Base-by-base conservation (phyloP, 2,329 filamentous ascomycete genomes). In the Claviceps purpurea region DNA sequence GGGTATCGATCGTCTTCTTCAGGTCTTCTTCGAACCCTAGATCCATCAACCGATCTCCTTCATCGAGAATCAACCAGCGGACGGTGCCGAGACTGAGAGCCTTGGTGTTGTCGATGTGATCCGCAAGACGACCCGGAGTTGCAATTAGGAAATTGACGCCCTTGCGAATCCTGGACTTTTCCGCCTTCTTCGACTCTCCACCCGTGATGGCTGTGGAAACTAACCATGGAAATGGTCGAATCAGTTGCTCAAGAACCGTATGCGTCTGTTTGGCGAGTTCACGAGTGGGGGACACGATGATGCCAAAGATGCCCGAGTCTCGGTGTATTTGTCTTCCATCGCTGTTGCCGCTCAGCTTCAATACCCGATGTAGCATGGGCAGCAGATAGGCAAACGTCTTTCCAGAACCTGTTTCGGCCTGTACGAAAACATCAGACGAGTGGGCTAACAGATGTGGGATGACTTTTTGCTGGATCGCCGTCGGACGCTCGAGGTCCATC, bases 21-120 rank as follows among this genome's bases (percentile, higher is more conserved):
- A 98, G 80, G 62, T 97, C 91, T 51, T 96, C 84, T 68, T 97
- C 93, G 59, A 98, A 98, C 0, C 93, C 93, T 62, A 97, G 77
- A 64, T 98, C 93, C 91, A 98, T 96, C 64, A 98, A 73, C n/a
- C 93, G 80, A 74, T 98, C 93, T 34, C 93, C 93, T 68, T 98
- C 93, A 61, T 98, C 93, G 5, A 98, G 76, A 2, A 98, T 84
- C 24, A 98, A 72, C 93, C 93, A 98, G 54, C 91, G 78, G 4
- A 96, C 91, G 22, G 85, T 90, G 61, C 86, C 87, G 42, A 97
- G 82, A 57, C 93, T 87, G 50, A 98, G 73, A 0, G 84, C 89
- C 66, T 95, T 82, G 0, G 93, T 98, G 63, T 96, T 89, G 59
- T 94, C 85, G 47, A 98, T 71, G 68, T 98, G 93, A 71, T 98